Conservation (phyloP, 106 monocot genomes). For the Acorus gramineus region DNA sequence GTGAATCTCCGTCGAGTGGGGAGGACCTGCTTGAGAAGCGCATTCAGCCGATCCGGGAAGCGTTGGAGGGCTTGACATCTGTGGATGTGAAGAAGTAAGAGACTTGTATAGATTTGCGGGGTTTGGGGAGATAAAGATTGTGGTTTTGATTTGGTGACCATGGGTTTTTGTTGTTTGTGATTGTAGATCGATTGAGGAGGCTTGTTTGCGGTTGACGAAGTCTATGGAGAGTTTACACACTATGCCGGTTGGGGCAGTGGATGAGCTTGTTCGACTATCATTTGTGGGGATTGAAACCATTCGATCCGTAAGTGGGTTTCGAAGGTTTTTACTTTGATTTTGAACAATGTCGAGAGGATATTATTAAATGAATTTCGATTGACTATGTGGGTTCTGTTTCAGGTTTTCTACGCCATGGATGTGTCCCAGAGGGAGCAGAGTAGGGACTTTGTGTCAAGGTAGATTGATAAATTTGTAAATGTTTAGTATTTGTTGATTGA, state of each 20-base stretch:
- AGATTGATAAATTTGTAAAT: constrained; percentile 6
- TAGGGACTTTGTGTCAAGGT: constrained; percentile 48
- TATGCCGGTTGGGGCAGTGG: constrained; percentile 42
- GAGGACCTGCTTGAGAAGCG: constrained; percentile 40
- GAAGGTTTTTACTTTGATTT: neutral
- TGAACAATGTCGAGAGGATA: neutral
- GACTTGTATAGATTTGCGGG: constrained; percentile 3
- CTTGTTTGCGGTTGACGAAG: constrained; percentile 46
- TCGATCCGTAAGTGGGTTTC: constrained; percentile 52
- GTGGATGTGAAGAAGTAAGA: constrained; percentile 84
- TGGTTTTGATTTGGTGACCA: too few relatives aligned
- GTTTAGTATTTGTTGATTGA: neutral
- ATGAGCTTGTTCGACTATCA: constrained; percentile 61
- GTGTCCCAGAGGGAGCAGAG: constrained; percentile 45
- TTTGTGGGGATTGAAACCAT: constrained; percentile 59
- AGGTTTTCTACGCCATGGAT: constrained; percentile 39
- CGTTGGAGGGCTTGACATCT: constrained; percentile 53
- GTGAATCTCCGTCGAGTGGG: constrained; percentile 2
- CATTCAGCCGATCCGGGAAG: constrained; percentile 55
- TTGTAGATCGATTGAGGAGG: constrained; percentile 68
- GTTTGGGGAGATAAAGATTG: neutral
- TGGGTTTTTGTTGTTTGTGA: neutral
- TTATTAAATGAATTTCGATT: constrained; percentile 4
- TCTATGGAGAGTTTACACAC: constrained; percentile 53
- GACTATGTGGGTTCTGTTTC: constrained; percentile 4